These are phyloP conservation scores for Oenanthe sinensis DNA, from an alignment of 129 eudicot species.

Conservation along the genomic window DNA sequence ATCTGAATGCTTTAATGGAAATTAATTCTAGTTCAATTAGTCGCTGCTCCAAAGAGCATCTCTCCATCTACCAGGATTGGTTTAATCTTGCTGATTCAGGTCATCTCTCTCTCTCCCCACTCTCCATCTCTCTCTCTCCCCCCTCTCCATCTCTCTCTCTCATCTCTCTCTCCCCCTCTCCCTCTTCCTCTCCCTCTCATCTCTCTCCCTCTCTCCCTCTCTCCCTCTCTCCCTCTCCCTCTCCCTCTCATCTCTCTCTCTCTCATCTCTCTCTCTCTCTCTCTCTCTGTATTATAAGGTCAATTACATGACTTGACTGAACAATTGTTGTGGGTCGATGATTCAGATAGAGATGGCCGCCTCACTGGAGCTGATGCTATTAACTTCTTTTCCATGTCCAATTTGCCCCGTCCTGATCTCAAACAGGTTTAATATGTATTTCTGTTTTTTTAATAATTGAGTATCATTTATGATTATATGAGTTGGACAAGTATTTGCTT, in stretches of 20 bases:
- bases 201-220: neutral
- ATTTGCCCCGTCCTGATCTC: constrained; percentile 66
- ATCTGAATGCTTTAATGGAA: constrained; percentile 29
- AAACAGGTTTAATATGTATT: constrained; percentile 44
- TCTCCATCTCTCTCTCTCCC: neutral
- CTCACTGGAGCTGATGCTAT: constrained; percentile 76
- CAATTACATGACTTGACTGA: neutral
- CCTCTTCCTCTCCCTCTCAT: neutral
- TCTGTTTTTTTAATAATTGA: neutral
- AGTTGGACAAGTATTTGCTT: neutral
- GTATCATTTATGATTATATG: too few relatives aligned
- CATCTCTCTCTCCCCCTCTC: neutral
- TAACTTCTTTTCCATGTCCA: constrained; percentile 69
- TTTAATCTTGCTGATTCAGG: constrained; percentile 74
- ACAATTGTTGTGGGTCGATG: neutral
- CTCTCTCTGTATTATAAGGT: neutral
- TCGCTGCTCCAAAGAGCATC: constrained; percentile 76
- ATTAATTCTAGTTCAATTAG: constrained; percentile 59
- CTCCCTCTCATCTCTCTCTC: too few relatives aligned
- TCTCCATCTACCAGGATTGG: constrained; percentile 74
- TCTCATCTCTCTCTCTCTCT: neutral
- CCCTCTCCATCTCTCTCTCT: neutral
- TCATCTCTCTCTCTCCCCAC: neutral
- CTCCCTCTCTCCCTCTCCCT: too few relatives aligned
- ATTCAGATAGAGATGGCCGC: constrained; percentile 79